These are phyloP conservation scores for Hypericum androsaemum DNA, from an alignment of 345 rosid genomes.

Conservation along the genomic window DNA sequence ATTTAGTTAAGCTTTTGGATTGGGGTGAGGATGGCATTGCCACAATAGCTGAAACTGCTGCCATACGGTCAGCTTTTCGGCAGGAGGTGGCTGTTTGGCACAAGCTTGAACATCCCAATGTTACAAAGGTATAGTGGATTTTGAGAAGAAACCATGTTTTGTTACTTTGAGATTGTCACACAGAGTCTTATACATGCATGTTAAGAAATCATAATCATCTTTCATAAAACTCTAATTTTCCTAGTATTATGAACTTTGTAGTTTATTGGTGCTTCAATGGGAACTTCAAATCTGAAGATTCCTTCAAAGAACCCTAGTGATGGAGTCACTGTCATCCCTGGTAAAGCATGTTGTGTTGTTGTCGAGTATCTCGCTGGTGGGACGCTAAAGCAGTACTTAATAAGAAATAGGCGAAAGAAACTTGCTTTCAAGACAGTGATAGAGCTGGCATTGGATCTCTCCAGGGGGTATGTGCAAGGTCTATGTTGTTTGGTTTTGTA, in stretches of 20 bases:
- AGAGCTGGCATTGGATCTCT: slow-evolving; percentile 12
- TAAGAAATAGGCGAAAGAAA: slow-evolving; percentile 11
- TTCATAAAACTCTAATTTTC: no score
- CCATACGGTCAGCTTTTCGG: slow-evolving; percentile 61
- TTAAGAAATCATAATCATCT: no score
- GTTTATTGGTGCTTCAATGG: no score
- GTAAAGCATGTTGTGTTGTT: not conserved
- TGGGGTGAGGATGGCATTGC: slow-evolving; percentile 80
- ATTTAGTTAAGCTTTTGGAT: slow-evolving; percentile 72
- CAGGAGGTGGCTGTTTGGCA: slow-evolving; percentile 98
- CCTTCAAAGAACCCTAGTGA: no score
- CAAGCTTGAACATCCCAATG: slow-evolving; percentile 85
- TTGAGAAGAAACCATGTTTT: no score
- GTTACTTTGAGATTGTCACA: no score
- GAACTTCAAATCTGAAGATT: no score
- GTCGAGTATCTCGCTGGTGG: slow-evolving; percentile 10
- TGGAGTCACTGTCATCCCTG: not conserved
- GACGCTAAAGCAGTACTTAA: slow-evolving; percentile 10
- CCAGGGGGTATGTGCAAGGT: slow-evolving; percentile 10
- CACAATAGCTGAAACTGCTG: slow-evolving; percentile 60
- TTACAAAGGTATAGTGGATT: slow-evolving; percentile 48
- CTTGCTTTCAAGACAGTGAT: slow-evolving; percentile 10
- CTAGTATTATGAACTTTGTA: no score
- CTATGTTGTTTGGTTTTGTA: not conserved
- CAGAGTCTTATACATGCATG: no score